Evolutionary conservation across 306 rosid genomes (phyloP), one percentile per base, ranked within the genome.

Genomic region (Oxytropis ochrocephala): DNA sequence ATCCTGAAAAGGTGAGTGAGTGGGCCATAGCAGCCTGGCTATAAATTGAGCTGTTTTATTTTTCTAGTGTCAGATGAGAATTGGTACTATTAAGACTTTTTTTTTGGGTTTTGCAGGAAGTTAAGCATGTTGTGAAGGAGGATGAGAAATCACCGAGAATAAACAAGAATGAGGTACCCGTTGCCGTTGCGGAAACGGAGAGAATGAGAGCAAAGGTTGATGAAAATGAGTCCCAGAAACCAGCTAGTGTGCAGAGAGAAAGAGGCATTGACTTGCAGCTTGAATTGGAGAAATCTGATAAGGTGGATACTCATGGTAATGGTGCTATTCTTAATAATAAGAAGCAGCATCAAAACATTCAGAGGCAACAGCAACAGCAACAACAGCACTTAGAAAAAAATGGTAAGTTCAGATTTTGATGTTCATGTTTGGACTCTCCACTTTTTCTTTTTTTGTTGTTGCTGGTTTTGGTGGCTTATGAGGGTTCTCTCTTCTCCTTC

Each of bases 221-320:
- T 29, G 99, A 87, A 74, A 53, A 64, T 39, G 88, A 91, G 52
- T 36, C 83, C 3, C 84, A 77, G 29, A 91, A 79, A 69, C 75
- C 73, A 5, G 27, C 54, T 46, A 55, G 6, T 67, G 58, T 29
- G 57, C 76, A 58, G 18, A 87, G 81, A 69, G 95, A 89, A 70
- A 84, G 87, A 74, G 86, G 71, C 18, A 80, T 80, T 54, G 95
- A 80, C 64, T 75, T 87, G 39, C 95, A 83, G 59, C 72, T 89
- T 74, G 95, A 95, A 32, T 80, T 91, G 86, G 99, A 87, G 76
- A 91, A 86, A 79, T 5, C 81, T 53, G 92, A 89, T 30, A 80
- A 74, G 70, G 87, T 75, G 64, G 97, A 90, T 59, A 29, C 72
- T 24, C 59, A 70, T 52, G 82, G 75, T 61, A 55, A 61, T 58